Percentiles rank a stretch among this genome's conserved stretches.
Conservation (phyloP, 371 early-diverging fungal species). For the Apophysomyces ossiformis region DNA sequence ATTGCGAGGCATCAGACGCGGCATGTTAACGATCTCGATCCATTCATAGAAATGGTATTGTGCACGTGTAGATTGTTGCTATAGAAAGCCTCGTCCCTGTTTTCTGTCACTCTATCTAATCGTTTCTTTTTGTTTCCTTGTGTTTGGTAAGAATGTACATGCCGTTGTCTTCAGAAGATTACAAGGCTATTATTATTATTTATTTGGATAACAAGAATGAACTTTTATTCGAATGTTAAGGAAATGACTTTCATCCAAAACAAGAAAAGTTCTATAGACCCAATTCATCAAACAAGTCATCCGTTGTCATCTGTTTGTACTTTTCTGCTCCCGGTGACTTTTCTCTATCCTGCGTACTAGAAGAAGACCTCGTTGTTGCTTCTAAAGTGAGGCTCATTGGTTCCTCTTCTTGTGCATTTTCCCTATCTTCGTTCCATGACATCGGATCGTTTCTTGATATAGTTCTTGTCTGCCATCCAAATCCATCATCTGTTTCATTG, state of each 20-base stretch:
- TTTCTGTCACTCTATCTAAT: too few relatives aligned
- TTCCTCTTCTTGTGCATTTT: neutral
- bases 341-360: neutral
- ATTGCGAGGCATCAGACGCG: neutral
- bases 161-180: conserved; percentile 1
- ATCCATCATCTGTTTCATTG: neutral
- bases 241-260: too few relatives aligned
- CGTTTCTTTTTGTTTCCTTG: too few relatives aligned
- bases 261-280: conserved; percentile 10
- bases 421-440: neutral
- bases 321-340: neutral
- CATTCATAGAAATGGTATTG: neutral
- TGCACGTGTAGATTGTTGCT: neutral
- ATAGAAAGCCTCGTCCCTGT: too few relatives aligned
- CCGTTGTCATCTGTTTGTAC: conserved; percentile 6
- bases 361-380: neutral
- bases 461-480: neutral
- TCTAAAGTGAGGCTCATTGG: neutral
- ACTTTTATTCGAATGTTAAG: neutral
- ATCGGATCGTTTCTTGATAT: neutral
- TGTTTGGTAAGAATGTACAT: conserved; percentile 1
- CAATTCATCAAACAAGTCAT: conserved; percentile 18
- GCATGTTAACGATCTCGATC: neutral
- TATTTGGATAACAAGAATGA: conserved; percentile 1
- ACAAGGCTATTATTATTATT: neutral